Evolutionary conservation across 768 basidiomycete genomes (phyloP).

Genomic region (Tylopilus sp.): DNA sequence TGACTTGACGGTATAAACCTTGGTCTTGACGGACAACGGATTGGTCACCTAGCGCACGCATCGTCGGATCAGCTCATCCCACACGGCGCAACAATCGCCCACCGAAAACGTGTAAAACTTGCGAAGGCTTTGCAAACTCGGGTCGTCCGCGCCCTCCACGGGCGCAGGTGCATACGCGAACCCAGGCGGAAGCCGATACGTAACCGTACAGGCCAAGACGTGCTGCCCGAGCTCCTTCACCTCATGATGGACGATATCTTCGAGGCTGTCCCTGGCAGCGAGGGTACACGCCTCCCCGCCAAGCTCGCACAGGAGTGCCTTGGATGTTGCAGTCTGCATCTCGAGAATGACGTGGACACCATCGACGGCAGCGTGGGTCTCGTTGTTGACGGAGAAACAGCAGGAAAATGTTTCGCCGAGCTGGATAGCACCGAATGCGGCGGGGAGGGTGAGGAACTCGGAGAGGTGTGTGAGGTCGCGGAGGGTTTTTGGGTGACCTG

Average conservation of each 20-base stretch:
- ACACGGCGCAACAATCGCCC: background rate
- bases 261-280: conserved; percentile 54
- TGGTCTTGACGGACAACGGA: conserved; percentile 92
- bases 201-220: conserved; percentile 80
- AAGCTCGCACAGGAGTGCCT: conserved; percentile 59
- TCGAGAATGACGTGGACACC: no score
- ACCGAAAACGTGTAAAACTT: conserved; percentile 93
- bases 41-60: conserved; percentile 69
- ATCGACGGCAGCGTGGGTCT: conserved; percentile 21
- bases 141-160: conserved; percentile 50
- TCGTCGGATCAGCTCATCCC: background rate
- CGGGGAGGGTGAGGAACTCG: conserved; percentile 75
- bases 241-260: conserved; percentile 75
- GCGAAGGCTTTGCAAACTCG: conserved; percentile 64
- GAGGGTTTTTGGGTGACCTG: conserved; percentile 78
- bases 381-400: conserved; percentile 80
- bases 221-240: conserved; percentile 94
- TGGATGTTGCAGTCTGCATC: conserved; percentile 42
- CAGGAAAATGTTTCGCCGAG: conserved; percentile 88
- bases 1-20: conserved; percentile 75
- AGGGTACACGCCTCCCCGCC: conserved; percentile 53
- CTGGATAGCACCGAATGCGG: conserved; percentile 83
- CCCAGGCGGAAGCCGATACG: conserved; percentile 68
- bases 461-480: conserved; percentile 78
- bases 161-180: conserved; percentile 47